A percentile compares a stretch with the other conserved stretches of the same genome.
phyloP scores from a whole-genome alignment of 768 basidiomycete species.

The Guyanaporus albipodus region DNA sequence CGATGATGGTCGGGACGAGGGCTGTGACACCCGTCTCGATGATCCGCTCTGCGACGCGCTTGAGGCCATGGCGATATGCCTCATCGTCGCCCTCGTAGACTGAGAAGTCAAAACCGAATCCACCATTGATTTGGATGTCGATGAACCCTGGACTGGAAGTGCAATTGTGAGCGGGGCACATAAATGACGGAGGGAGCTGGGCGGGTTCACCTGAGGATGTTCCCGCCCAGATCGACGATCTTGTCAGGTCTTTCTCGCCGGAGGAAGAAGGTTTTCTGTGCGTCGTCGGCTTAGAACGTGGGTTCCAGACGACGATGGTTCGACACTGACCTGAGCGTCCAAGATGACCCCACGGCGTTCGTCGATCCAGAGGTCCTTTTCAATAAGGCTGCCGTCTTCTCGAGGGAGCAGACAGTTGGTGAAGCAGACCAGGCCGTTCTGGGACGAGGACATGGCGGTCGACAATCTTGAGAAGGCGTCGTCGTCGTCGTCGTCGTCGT shows the following conservation, averaged over 20 bases:
- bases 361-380: conserved; percentile 82
- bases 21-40: conserved; percentile 87
- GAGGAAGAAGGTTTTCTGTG: conserved; percentile 64
- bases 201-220: conserved; percentile 69
- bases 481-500: no score
- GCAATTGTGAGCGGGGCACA: no score
- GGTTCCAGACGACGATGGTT: not conserved
- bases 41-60: conserved; percentile 68
- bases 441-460: conserved; percentile 17
- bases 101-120: conserved; percentile 84
- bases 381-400: conserved; percentile 72
- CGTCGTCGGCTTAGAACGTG: conserved; percentile 2
- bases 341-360: conserved; percentile 67
- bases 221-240: conserved; percentile 67
- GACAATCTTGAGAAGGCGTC: conserved; percentile 9
- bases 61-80: conserved; percentile 63
- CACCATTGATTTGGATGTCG: conserved; percentile 89
- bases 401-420: conserved; percentile 80
- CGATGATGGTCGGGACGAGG: conserved; percentile 67
- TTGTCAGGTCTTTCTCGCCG: conserved; percentile 57
- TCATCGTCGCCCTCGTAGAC: conserved; percentile 71
- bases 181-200: no score
- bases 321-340: conserved; percentile 62
- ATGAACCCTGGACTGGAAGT: conserved; percentile 83
- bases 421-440: conserved; percentile 78